Conservation (phyloP, 805 yeast species). For the Lachancea mirantina region DNA sequence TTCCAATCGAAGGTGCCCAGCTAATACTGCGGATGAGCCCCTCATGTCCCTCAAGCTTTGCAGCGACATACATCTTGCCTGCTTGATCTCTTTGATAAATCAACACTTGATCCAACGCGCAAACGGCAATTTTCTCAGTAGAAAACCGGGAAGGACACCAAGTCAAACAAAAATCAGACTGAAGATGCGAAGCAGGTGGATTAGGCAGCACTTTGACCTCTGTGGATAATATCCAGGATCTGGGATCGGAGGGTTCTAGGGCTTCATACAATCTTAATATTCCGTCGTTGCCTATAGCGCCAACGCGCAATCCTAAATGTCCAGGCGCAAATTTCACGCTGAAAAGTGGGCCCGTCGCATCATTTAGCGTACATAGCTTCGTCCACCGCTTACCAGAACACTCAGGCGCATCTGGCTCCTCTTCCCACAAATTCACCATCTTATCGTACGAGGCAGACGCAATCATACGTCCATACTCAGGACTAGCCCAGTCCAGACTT, state of each 20-base stretch:
- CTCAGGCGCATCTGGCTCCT: conserved; percentile 65
- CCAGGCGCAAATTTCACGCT: conserved; percentile 87
- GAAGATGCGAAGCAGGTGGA: conserved; percentile 74
- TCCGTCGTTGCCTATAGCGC: conserved; percentile 87
- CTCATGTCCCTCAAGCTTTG: conserved; percentile 72
- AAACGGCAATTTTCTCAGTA: conserved; percentile 71
- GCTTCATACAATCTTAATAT: conserved; percentile 79
- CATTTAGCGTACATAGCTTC: conserved; percentile 68
- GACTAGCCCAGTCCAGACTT: conserved; percentile 85
- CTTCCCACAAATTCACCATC: conserved; percentile 87
- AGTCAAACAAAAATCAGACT: conserved; percentile 74
- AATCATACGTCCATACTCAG: conserved; percentile 81
- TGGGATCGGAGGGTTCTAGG: conserved; percentile 79
- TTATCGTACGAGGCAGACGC: conserved; percentile 89
- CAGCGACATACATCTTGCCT: conserved; percentile 49
- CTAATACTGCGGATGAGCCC: conserved; percentile 82
- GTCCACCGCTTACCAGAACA: conserved; percentile 84
- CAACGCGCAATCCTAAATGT: conserved; percentile 72
- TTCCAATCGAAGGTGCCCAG: conserved; percentile 97
- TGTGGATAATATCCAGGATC: conserved; percentile 70
- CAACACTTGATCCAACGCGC: conserved; percentile 82
- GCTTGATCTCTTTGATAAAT: conserved; percentile 53
- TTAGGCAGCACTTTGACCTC: conserved; percentile 60
- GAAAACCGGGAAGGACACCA: conserved; percentile 90
- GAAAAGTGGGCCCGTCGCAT: conserved; percentile 81